Evolutionary conservation across 1,284 basidiomycete genomes (phyloP), one percentile per base, ranked within the genome.

Genomic region (Austroboletus novae-zelandiae): DNA sequence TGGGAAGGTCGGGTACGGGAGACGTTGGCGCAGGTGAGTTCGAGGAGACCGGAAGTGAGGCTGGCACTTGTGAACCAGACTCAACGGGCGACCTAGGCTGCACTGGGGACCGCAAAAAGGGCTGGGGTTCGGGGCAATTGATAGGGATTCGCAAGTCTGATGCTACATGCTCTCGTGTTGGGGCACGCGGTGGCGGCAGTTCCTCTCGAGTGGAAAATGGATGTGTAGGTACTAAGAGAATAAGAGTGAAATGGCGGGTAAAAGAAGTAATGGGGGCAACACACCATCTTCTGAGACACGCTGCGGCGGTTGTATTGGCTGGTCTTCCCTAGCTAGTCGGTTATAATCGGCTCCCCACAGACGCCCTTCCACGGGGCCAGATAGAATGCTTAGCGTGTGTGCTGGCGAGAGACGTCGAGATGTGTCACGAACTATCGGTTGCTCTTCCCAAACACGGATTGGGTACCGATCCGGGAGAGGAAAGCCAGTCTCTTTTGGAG

Each of bases 381-480:
- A 40, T 9, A 39, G 14, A 27, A 52, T 36, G 48, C 9, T 15
- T 30, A 34, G 18, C n/a, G 43, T 32, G 25, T 29, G 48, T 37
- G 42, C 31, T 15, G 54, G 57, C 7, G 57, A 60, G 48, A 58
- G 31, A 23, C 43, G 62, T 34, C 30, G 55, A 39, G 49, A 25
- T 49, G 43, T 31, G 15, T 49, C 60, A 36, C 48, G 53, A 32
- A 23, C 5, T 23, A 32, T 43, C 2, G 53, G 45, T 37, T 43
- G 52, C 4, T 61, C 62, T 50, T 62, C 61, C 62, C 64, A 66
- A 45, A 66, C 60, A 17, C 64, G 64, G 29, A 61, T 49, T 46
- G 62, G 61, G 30, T 56, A 61, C 31, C 50, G 62, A 25, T 60
- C 53, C 13, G 18, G 20, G 27, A 20, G 37, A 49, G 40, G 25